Percentiles rank a stretch among this genome's conserved stretches.
These are phyloP conservation scores for Aspergillus aculeatinus DNA, from an alignment of 2,329 filamentous ascomycete genomes.

Conservation along the genomic window DNA sequence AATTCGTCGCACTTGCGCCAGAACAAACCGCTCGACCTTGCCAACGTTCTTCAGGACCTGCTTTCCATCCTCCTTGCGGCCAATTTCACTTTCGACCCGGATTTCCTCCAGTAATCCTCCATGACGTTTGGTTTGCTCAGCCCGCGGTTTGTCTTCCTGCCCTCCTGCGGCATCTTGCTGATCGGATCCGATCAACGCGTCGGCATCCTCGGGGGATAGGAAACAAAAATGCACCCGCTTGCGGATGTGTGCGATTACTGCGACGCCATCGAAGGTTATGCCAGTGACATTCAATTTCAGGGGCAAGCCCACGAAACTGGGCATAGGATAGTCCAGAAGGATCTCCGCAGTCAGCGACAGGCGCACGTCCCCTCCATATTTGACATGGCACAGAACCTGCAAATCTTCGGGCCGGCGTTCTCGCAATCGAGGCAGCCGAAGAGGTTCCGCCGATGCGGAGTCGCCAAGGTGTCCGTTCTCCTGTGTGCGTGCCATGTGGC, in stretches of 20 bases:
- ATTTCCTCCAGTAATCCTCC: conserved; percentile 88
- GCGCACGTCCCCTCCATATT: conserved; percentile 82
- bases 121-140: conserved; percentile 46
- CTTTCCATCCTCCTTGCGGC: conserved; percentile 83
- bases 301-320: conserved; percentile 93
- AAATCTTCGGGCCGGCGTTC: conserved; percentile 82
- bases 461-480: conserved; percentile 23
- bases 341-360: conserved; percentile 93
- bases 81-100: conserved; percentile 95
- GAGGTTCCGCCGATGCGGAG: conserved; percentile 18
- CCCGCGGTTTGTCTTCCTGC: conserved; percentile 33
- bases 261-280: conserved; percentile 90
- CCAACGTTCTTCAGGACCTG: conserved; percentile 97
- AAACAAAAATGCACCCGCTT: conserved; percentile 92
- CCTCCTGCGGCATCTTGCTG: conserved; percentile 33
- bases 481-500: conserved; percentile 21
- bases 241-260: conserved; percentile 86
- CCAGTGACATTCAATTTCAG: conserved; percentile 94
- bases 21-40: conserved; percentile 95
- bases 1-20: conserved; percentile 93
- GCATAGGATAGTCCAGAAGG: conserved; percentile 95
- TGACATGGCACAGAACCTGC: conserved; percentile 87
- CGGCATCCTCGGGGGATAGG: conserved; percentile 83
- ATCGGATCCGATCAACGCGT: conserved; percentile 64
- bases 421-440: conserved; percentile 54